Evolutionary conservation across 1,284 basidiomycete species (phyloP), one percentile per base, ranked within the genome.

Genomic region (Boletus sp.): DNA sequence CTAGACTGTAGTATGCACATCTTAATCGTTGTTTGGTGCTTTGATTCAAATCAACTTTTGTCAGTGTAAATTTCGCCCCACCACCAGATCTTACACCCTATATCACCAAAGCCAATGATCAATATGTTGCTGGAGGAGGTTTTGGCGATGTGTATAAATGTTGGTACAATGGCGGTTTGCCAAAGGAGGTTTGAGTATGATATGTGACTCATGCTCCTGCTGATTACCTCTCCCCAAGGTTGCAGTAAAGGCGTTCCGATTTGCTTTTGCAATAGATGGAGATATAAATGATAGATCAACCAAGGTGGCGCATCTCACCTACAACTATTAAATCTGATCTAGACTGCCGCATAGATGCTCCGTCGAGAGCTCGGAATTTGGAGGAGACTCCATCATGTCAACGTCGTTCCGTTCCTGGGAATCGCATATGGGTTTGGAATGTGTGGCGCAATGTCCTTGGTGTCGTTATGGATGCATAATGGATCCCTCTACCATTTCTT

Each of bases 401-500:
- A 49, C 26, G 10, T 55, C 4, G 50, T 55, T 10, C 53, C 45
- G 1, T 54, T 56, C 34, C 26, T 54, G 0, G 56, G 55, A 9
- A 23, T 54, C 29, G 44, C 55, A 14, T 29, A 44, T 9, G 58
- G 58, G 0, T 58, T 58, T 41, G 58, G 53, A 8, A 46, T 53
- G 46, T 0, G 1, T 2, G 46, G 13, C 8, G 6, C 53, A 7
- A 27, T 36, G 12, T 56, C 57, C 0, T 42, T 59, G 25, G 57
- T 58, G n/a, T 60, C 56, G 0, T 40, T 20, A 9, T 59, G 56
- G 58, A 58, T 60, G 56, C 53, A 30, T 1, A 48, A 61, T 0
- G 46, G 5, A 14, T 41, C 58, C 5, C 48, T 61, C 12, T 39
- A 50, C 14, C 5, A 12, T 2, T 50, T 61, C 23, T 32, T 61